Evolutionary conservation across 805 yeast species (phyloP).

Genomic region (Ogataea corticis): DNA sequence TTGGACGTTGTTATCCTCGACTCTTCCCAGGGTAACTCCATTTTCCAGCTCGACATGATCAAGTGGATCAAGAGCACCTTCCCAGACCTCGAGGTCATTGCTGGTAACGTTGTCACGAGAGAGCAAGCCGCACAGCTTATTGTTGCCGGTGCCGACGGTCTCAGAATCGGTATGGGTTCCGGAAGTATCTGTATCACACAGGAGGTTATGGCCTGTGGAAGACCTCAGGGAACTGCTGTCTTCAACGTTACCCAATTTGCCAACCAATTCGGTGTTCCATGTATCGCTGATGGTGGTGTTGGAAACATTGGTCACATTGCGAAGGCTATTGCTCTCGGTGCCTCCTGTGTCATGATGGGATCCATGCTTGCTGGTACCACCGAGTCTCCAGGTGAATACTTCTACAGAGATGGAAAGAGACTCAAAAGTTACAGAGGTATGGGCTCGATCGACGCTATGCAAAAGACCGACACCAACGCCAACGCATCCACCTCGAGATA

Average conservation of each 20-base stretch:
- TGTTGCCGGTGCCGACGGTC: constrained; percentile 95
- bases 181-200: constrained; percentile 99
- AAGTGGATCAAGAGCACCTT: constrained; percentile 80
- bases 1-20: constrained; percentile 94
- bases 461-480: constrained; percentile 80
- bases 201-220: constrained; percentile 99
- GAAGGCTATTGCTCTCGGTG: constrained; percentile 95
- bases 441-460: constrained; percentile 99
- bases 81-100: constrained; percentile 86
- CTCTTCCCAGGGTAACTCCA: constrained; percentile 96
- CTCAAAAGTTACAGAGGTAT: constrained; percentile 97
- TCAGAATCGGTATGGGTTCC: constrained; percentile 99
- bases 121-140: constrained; percentile 97
- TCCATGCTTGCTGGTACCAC: constrained; percentile 98
- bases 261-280: constrained; percentile 93
- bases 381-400: constrained; percentile 98
- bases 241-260: constrained; percentile 93
- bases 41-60: constrained; percentile 92
- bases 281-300: constrained; percentile 99
- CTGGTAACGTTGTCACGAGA: constrained; percentile 98
- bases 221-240: constrained; percentile 99
- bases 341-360: constrained; percentile 99
- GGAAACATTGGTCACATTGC: constrained; percentile 98
- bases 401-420: constrained; percentile 97
- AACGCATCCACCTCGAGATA: constrained; percentile 98